These are phyloP conservation scores for Geosmithia putterillii DNA, from an alignment of 2,329 filamentous ascomycete genomes.

Conservation along the genomic window DNA sequence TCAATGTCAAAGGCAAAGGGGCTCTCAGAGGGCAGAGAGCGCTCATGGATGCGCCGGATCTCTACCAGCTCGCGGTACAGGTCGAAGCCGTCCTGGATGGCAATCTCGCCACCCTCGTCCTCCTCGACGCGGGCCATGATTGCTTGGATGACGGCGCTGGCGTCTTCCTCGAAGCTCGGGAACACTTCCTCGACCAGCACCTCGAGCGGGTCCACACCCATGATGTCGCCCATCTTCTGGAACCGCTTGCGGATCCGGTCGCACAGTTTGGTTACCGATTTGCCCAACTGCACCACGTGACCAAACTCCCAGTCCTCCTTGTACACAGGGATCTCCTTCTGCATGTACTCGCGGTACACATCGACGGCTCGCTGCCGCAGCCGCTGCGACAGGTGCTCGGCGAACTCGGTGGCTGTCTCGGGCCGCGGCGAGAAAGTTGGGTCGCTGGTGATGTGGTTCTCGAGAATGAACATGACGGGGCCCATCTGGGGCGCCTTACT, in stretches of 20 bases:
- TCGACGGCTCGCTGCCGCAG: slow-evolving; percentile 62
- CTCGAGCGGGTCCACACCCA: slow-evolving; percentile 55
- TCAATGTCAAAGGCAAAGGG: slow-evolving; percentile 85
- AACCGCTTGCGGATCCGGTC: slow-evolving; percentile 90
- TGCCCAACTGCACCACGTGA: slow-evolving; percentile 81
- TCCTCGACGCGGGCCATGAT: slow-evolving; percentile 65
- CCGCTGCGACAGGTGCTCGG: slow-evolving; percentile 57
- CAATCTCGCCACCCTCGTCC: slow-evolving; percentile 60
- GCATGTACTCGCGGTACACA: slow-evolving; percentile 69
- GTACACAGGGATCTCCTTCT: slow-evolving; percentile 66
- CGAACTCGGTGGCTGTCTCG: slow-evolving; percentile 61
- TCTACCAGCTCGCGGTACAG: slow-evolving; percentile 81
- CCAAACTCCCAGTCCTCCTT: slow-evolving; percentile 82
- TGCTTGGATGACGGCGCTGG: slow-evolving; percentile 68
- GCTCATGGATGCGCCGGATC: slow-evolving; percentile 68
- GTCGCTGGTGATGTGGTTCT: slow-evolving; percentile 72
- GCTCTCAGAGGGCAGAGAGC: slow-evolving; percentile 52
- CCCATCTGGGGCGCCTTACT: slow-evolving; percentile 73
- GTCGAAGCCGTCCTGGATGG: slow-evolving; percentile 86
- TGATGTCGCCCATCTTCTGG: slow-evolving; percentile 72
- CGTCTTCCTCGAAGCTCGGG: slow-evolving; percentile 82
- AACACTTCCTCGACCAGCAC: slow-evolving; percentile 76
- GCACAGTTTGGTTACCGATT: slow-evolving; percentile 72
- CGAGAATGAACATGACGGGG: slow-evolving; percentile 66
- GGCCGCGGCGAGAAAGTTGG: slow-evolving; percentile 58